Evolutionary conservation across 2,329 filamentous ascomycete genomes (phyloP), one percentile per base, ranked within the genome.

Genomic region (Diaporthe caulivora): DNA sequence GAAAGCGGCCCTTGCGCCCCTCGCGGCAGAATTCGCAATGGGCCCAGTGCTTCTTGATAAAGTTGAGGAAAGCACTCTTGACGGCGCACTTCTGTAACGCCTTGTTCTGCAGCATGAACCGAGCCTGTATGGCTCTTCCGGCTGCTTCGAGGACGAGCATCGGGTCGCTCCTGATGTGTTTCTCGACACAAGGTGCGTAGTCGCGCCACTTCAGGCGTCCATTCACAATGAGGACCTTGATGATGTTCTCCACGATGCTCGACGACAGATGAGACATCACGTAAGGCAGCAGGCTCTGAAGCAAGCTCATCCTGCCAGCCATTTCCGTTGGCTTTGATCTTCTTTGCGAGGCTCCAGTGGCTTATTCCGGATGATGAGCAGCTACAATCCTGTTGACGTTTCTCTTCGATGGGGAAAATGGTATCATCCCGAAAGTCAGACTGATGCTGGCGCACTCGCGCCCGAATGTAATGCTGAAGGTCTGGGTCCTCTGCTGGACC

Each of bases 291-390:
- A 69, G 37, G 24, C 29, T 42, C 15, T 44, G 37, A 5, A 5
- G 51, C 65, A 18, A 69, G 51, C 11, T 54, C 37, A 1, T 55
- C 51, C 24, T 69, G 65, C 65, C 65, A 69, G 37, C 65, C 65
- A 0, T 11, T 15, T 1, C n/a, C 10, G 26, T 34, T 18, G 1
- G 18, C 13, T 17, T 24, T 42, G 31, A 69, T 57, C 11, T 42
- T 47, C 26, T 10, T n/a, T 10, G 37, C 51, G 3, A 69, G 65
- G 5, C 21, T 5, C 37, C 37, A 40, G 13, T 42, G 51, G 18
- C 65, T 44, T 17, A 9, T 8, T 13, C 53, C 51, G 1, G 60
- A 26, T 3, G 29, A 34, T 1, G 37, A 17, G 7, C 65, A 69
- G 37, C 40, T 40, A 11, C 65, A 55, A 11, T 31, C 8, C 24